phyloP scores from a whole-genome alignment of 2,329 filamentous ascomycete genomes.

The Parastagonospora nodorum region DNA sequence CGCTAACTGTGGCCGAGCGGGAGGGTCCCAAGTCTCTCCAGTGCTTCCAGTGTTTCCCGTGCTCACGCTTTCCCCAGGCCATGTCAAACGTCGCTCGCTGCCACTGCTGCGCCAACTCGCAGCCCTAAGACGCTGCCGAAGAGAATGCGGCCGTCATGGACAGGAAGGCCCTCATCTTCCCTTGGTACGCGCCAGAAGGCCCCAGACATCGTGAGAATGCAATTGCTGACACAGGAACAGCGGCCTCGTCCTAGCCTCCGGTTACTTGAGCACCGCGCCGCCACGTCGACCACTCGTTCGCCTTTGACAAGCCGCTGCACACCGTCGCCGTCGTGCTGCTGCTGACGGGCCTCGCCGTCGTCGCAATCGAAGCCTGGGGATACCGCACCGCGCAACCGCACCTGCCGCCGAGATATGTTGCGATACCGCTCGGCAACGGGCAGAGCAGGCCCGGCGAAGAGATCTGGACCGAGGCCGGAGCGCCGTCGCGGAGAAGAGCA shows the following conservation, averaged over 20 bases:
- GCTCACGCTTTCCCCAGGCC: background rate
- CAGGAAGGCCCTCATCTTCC: conserved; percentile 43
- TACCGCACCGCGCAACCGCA: conserved; percentile 21
- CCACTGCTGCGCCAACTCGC: conserved; percentile 27
- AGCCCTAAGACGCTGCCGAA: conserved; percentile 21
- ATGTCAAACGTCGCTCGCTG: conserved; percentile 3
- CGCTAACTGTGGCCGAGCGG: background rate
- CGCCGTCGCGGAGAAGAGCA: conserved; percentile 13
- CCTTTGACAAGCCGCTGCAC: conserved; percentile 45
- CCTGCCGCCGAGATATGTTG: conserved; percentile 29
- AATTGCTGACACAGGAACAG: conserved; percentile 30
- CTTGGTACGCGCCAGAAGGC: conserved; percentile 29
- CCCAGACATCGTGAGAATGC: background rate
- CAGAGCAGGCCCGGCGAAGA: conserved; percentile 31
- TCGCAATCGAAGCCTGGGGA: conserved; percentile 32
- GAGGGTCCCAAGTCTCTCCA: no score
- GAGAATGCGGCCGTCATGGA: conserved; percentile 43
- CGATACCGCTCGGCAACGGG: conserved; percentile 37
- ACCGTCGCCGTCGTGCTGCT: conserved; percentile 37
- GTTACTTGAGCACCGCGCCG: conserved; percentile 37
- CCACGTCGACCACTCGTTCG: conserved; percentile 40
- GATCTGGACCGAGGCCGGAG: conserved; percentile 30
- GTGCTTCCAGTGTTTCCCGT: no score
- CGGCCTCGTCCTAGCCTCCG: conserved; percentile 42
- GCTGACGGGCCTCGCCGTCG: conserved; percentile 37